Conservation (phyloP, 805 yeast genomes). For the Jamesozyma spencerorum region DNA sequence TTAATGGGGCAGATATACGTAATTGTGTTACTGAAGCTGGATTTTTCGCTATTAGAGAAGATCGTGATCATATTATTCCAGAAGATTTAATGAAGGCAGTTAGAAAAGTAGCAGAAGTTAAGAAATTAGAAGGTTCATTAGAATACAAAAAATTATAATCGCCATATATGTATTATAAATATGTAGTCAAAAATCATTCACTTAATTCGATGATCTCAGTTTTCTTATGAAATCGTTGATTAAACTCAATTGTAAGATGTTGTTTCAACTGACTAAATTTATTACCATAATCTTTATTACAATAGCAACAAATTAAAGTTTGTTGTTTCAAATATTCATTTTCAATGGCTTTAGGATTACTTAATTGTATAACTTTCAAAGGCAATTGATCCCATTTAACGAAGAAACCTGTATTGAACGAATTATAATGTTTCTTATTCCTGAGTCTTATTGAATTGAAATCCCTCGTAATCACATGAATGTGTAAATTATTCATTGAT, state of each 20-base stretch:
- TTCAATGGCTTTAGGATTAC: constrained; percentile 34
- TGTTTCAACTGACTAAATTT: constrained; percentile 36
- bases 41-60: constrained; percentile 95
- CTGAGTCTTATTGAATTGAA: constrained; percentile 47
- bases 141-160: constrained; percentile 83
- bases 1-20: constrained; percentile 97
- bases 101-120: constrained; percentile 91
- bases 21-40: constrained; percentile 98
- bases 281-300: constrained; percentile 34
- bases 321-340: constrained; percentile 18
- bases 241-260: constrained; percentile 35
- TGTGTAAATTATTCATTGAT: constrained; percentile 57
- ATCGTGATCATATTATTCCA: constrained; percentile 88
- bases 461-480: constrained; percentile 65
- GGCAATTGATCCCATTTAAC: constrained; percentile 45
- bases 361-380: constrained; percentile 16
- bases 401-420: constrained; percentile 60
- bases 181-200: constrained; percentile 21
- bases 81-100: constrained; percentile 96
- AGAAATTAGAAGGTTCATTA: constrained; percentile 91
- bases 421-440: constrained; percentile 56
- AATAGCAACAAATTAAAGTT: constrained; percentile 36
- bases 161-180: constrained; percentile 1
- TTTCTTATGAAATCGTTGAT: constrained; percentile 5
- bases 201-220: constrained; percentile 18